Base-by-base conservation (phyloP, 1,284 basidiomycete genomes). In the Agroathelia rolfsii region DNA sequence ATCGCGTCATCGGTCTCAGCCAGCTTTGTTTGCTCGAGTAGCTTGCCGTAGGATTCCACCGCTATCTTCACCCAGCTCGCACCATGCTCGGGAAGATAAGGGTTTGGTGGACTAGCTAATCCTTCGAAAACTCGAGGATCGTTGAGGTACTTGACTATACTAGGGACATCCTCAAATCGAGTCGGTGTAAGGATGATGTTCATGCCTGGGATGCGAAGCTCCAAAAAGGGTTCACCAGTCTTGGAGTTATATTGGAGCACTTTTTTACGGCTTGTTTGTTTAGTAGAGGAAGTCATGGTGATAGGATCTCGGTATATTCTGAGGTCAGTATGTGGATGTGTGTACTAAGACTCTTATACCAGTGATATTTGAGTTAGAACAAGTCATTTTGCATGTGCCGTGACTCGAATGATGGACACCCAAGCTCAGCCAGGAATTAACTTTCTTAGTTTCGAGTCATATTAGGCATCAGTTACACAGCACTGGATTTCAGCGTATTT, bases 181-280 rank as follows among this genome's bases (percentile, higher is more conserved):
- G 69, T 66, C 17, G 75, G 66, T 1, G 75, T 79, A 17, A 78
- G 44, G 41, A 79, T 69, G 41, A 78, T 68, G 40, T 68, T 66
- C 24, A 58, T 47, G 37, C 59, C 56, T 24, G 70, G 70, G 32
- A 50, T 44, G 10, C 54, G 56, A 21, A 76, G 56, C 17, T 62
- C 63, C 9, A 76, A 55, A 48, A 70, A 75, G 2, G 61, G 66
- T 41, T 76, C 70, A 25, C 61, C 58, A 3, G 65, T 71, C 13
- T 40, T 42, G 6, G 56, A 28, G 35, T 71, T 62, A 23, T 62
- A 40, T 44, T 68, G 54, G 5, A 73, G 50, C 0, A n/a, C n/a
- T n/a, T n/a, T n/a, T n/a, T n/a, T n/a, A n/a, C n/a, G n/a, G n/a
- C n/a, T n/a, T n/a, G n/a, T n/a, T n/a, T n/a, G n/a, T n/a, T n/a